These are phyloP conservation scores for Nothopassalora personata DNA, from an alignment of 2,329 filamentous ascomycete species.

Conservation along the genomic window DNA sequence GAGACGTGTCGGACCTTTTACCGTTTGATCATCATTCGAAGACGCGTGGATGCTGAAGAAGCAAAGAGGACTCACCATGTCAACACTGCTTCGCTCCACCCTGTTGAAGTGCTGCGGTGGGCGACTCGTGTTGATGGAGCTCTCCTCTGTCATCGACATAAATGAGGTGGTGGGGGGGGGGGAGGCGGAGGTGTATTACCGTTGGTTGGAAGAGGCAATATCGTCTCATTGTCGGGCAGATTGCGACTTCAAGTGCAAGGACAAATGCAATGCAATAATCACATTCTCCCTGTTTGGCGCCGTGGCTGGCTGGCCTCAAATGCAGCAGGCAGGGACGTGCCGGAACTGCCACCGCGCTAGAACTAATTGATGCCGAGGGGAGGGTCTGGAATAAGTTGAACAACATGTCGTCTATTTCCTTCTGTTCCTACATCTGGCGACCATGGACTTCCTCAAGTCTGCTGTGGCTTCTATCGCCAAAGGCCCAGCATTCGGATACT, in stretches of 20 bases:
- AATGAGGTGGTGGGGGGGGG: neutral
- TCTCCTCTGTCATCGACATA: neutral
- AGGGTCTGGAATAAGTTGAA: neutral
- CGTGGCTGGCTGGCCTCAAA: neutral
- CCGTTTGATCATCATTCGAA: slow-evolving; percentile 52
- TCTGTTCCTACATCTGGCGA: neutral
- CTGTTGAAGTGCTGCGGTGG: neutral
- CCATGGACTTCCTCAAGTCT: slow-evolving; percentile 97
- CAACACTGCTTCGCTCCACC: neutral
- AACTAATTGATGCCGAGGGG: neutral
- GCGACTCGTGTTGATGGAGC: neutral
- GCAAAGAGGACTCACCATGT: slow-evolving; percentile 1
- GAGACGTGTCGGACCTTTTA: slow-evolving; percentile 58
- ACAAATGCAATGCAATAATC: neutral
- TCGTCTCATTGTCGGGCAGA: neutral
- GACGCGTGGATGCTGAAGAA: neutral
- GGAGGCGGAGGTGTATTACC: neutral
- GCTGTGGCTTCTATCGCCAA: slow-evolving; percentile 96
- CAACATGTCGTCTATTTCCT: neutral
- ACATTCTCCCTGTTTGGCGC: neutral
- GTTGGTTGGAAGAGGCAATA: neutral
- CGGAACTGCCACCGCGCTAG: neutral
- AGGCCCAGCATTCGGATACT: slow-evolving; percentile 86
- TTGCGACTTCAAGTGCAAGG: neutral
- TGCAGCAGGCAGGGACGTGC: neutral